Conservation (phyloP, 2,329 filamentous ascomycete genomes). For the Microdochium nivale region DNA sequence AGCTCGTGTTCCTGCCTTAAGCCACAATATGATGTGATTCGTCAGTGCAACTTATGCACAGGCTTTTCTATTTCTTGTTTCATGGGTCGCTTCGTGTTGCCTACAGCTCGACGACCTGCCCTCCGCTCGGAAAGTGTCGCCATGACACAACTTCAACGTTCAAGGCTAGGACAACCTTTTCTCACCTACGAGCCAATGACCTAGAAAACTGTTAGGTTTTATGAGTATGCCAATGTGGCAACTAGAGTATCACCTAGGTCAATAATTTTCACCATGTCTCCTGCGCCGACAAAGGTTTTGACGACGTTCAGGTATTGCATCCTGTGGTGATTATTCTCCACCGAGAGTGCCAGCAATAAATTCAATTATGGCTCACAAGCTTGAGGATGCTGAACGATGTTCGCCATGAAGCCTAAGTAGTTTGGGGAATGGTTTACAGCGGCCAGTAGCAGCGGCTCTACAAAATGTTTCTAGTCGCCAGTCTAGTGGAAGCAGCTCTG, state of each 20-base stretch:
- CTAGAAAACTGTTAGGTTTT: too few species aligned
- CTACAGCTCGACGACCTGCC: too few species aligned
- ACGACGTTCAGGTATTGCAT: not conserved
- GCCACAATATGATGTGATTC: too few species aligned
- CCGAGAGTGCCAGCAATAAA: not conserved
- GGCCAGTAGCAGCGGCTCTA: not conserved
- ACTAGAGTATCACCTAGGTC: not conserved
- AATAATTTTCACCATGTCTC: not conserved
- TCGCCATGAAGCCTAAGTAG: not conserved
- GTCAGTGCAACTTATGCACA: too few species aligned
- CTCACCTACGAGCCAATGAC: too few species aligned
- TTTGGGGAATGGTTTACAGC: not conserved
- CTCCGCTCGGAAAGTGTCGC: too few species aligned
- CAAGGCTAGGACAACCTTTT: too few species aligned
- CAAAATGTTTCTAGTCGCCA: not conserved
- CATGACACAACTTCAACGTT: too few species aligned
- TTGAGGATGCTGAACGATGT: not conserved
- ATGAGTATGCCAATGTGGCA: too few species aligned
- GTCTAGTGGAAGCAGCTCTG: not conserved
- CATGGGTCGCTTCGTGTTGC: too few species aligned
- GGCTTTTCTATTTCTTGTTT: too few species aligned
- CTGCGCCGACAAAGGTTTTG: not conserved
- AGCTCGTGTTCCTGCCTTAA: too few species aligned
- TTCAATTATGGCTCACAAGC: not conserved
- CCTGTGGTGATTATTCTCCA: not conserved